Base-by-base conservation (phyloP, 768 basidiomycete species). In the Coprinopsis strossmayeri region DNA sequence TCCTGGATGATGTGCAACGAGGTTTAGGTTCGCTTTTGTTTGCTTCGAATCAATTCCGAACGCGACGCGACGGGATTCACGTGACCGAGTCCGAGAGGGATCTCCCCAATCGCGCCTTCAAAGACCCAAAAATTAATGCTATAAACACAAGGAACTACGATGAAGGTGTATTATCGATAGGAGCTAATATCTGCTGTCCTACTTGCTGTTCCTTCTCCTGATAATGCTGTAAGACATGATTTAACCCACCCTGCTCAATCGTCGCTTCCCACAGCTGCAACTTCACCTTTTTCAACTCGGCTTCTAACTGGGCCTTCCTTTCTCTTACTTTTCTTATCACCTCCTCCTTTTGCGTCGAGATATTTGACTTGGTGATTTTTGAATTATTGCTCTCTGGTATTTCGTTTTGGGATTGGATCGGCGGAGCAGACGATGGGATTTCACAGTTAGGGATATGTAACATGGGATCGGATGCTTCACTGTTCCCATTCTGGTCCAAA, bases 251-350 rank as follows among this genome's bases (percentile, higher is more conserved):
- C 57, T 81, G 76, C 63, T 87, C 85, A 44, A 87, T 72, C 34
- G 78, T 81, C 44, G 74, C 73, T 65, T 87, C 84, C 87, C 87
- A 88, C 49, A 88, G 62, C 57, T 83, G 79, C 24, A 77, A 69
- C 58, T 82, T 83, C 20, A 81, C 76, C 46, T 66, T 68, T 42
- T 81, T 73, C 38, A 89, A 64, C 64, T 84, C 81, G 9, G 64
- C 64, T 48, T 66, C 64, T 30, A 90, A 55, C 55, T 77, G 69
- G 47, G 64, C 63, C 50, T 77, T 74, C 57, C 76, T 71, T 55
- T 77, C 76, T 46, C 65, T 69, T 12, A 84, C 85, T 12, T 73
- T 71, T 37, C 61, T 65, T 26, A 88, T 51, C 18, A 82, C 64
- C 10, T 65, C 64, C 27, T 60, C 60, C 50, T 57, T 60, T 38